Evolutionary conservation across 2,329 filamentous ascomycete genomes (phyloP), one percentile per base, ranked within the genome.

Genomic region (Alternaria metachromatica): DNA sequence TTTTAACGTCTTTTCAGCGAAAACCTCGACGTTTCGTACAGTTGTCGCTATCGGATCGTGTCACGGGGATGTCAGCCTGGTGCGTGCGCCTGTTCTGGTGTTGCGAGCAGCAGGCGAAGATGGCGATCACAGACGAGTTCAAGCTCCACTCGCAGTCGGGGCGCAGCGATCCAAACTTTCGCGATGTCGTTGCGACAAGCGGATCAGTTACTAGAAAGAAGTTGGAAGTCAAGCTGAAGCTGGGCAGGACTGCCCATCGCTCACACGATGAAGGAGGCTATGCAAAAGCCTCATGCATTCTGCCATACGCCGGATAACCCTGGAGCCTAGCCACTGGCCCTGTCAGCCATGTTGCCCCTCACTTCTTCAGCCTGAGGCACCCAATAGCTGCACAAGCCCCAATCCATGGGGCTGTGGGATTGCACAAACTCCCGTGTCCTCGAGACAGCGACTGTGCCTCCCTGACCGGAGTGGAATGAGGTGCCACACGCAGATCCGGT

Each of bases 1-100:
- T 63, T 56, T 51, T 11, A 58, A 60, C 21, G 54, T 55, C 37
- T 64, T 64, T 58, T 67, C 57, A 62, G 55, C 37, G 51, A 28
- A 59, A 63, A 25, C 26, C 56, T 44, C 56, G 49, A 48, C 41
- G 53, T 48, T 62, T 13, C 56, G 44, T 58, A 63, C 63, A 62
- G 61, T 8, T 65, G 58, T 66, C 53, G 59, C 55, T 49, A 45
- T 63, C 63, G 62, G 6, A 53, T 58, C 59, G 64, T 71, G 60
- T 64, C 63, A 72, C 58, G 65, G 63, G 54, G 30, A 43, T 62
- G 28, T 55, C 64, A 75, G 72, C 60, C 72, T 72, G 72, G 74
- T 62, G 68, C 68, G 66, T 69, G 67, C 67, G 66, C 58, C 57
- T 49, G 64, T 60, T 50, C 45, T 69, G 64, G 57, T 69, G 65